Conservation (phyloP, 208 protist genomes). For the Novymonas esmeraldas region DNA sequence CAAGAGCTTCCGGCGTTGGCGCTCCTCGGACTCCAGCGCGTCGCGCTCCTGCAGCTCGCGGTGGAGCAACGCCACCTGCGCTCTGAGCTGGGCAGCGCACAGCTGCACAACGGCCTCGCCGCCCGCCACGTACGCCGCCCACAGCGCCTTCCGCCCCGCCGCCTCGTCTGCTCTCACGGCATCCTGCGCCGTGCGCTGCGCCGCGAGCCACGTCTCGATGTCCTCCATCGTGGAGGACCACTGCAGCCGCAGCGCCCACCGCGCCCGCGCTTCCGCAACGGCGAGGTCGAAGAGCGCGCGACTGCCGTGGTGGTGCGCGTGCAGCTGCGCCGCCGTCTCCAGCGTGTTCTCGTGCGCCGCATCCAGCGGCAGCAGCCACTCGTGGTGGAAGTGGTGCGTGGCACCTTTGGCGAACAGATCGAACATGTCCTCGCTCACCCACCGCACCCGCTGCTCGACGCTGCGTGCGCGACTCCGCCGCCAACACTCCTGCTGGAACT, state of each 20-base stretch:
- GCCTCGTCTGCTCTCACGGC: slow-evolving; percentile 23
- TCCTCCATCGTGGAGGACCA: slow-evolving; percentile 41
- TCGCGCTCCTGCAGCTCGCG: slow-evolving; percentile 27
- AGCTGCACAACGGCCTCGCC: slow-evolving; percentile 28
- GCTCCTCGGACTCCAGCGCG: slow-evolving; percentile 15
- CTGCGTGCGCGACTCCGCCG: slow-evolving; percentile 20
- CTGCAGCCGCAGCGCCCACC: slow-evolving; percentile 38
- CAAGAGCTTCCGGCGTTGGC: slow-evolving; percentile 3
- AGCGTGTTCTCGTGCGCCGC: slow-evolving; percentile 33
- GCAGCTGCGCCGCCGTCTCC: slow-evolving; percentile 42
- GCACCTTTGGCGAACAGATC: slow-evolving; percentile 44
- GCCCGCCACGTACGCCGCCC: slow-evolving; percentile 25
- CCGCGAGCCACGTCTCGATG: slow-evolving; percentile 33
- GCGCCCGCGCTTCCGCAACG: slow-evolving; percentile 43
- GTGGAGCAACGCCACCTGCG: slow-evolving; percentile 19
- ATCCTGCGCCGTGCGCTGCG: slow-evolving; percentile 26
- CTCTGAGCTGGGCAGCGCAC: slow-evolving; percentile 34
- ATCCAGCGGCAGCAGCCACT: slow-evolving; percentile 49
- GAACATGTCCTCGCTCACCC: slow-evolving; percentile 48
- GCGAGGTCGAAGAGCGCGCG: slow-evolving; percentile 44
- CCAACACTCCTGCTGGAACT: slow-evolving; percentile 40
- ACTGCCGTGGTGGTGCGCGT: slow-evolving; percentile 41
- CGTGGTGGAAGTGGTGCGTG: slow-evolving; percentile 38
- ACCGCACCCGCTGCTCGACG: slow-evolving; percentile 42
- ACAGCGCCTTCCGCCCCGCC: slow-evolving; percentile 28